Conservation (phyloP, 306 rosid genomes). For the Sicyos edulis region DNA sequence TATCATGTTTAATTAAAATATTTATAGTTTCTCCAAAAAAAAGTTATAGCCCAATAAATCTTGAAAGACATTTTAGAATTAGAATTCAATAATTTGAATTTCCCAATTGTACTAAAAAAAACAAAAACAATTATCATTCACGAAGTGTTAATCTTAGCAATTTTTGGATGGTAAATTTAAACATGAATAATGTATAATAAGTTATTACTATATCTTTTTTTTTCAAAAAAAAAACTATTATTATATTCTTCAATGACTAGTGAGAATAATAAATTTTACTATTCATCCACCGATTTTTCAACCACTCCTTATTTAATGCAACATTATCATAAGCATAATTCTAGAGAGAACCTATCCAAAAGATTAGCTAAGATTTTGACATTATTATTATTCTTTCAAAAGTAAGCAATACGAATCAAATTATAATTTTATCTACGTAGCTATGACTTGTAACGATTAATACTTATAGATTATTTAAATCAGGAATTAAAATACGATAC, state of each 20-base stretch:
- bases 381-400: not conserved
- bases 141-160: not conserved
- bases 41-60: no score
- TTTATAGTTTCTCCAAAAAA: no score
- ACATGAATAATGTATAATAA: not conserved
- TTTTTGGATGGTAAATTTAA: not conserved
- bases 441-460: no score
- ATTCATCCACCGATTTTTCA: not conserved
- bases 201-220: no score
- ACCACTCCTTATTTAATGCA: not conserved
- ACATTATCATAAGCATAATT: not conserved
- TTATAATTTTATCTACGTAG: no score
- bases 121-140: no score
- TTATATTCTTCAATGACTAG: not conserved
- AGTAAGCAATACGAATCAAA: not conserved
- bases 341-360: not conserved
- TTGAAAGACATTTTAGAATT: no score
- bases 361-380: not conserved
- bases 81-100: no score
- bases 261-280: not conserved
- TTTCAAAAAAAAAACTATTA: not conserved
- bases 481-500: not conserved
- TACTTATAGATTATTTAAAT: no score
- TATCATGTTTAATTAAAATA: no score
- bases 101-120: no score